These are phyloP conservation scores for Pisolithus albus DNA, from an alignment of 768 basidiomycete species.

Conservation along the genomic window DNA sequence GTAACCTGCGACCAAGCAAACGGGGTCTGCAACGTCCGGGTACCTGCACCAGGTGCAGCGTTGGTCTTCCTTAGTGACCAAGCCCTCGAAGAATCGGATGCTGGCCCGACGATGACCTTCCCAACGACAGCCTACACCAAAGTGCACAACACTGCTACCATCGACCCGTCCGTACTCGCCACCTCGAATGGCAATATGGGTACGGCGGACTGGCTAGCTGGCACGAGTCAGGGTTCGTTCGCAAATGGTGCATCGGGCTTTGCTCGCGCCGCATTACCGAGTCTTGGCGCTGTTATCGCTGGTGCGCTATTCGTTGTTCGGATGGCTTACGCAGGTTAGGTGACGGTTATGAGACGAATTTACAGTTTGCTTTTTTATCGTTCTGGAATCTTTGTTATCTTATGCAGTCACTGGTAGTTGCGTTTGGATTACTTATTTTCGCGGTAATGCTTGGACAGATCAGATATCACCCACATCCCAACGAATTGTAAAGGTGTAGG, in stretches of 20 bases:
- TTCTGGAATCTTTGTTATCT: slow-evolving; percentile 7
- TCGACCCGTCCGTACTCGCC: slow-evolving; percentile 50
- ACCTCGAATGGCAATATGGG: slow-evolving; percentile 56
- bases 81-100: slow-evolving; percentile 31
- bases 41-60: slow-evolving; percentile 68
- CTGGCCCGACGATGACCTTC: slow-evolving; percentile 40
- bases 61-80: slow-evolving; percentile 59
- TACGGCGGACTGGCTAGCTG: slow-evolving; percentile 12
- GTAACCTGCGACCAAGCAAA: slow-evolving; percentile 50
- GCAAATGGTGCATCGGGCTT: slow-evolving; percentile 1
- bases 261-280: slow-evolving; percentile 8
- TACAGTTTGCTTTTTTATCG: slow-evolving; percentile 7
- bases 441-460: background rate
- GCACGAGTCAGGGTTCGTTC: slow-evolving; percentile 5
- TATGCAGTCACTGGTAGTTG: slow-evolving; percentile 6
- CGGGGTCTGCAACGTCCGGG: slow-evolving; percentile 51
- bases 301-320: slow-evolving; percentile 11
- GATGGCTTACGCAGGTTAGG: slow-evolving; percentile 1
- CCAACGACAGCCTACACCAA: slow-evolving; percentile 54
- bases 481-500: too few relatives aligned
- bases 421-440: background rate
- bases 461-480: background rate
- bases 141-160: slow-evolving; percentile 45
- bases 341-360: background rate
- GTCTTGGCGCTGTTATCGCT: slow-evolving; percentile 7